Evolutionary conservation across 1,139 yeast genomes (phyloP).

Genomic region (Debaryomyces sp.): DNA sequence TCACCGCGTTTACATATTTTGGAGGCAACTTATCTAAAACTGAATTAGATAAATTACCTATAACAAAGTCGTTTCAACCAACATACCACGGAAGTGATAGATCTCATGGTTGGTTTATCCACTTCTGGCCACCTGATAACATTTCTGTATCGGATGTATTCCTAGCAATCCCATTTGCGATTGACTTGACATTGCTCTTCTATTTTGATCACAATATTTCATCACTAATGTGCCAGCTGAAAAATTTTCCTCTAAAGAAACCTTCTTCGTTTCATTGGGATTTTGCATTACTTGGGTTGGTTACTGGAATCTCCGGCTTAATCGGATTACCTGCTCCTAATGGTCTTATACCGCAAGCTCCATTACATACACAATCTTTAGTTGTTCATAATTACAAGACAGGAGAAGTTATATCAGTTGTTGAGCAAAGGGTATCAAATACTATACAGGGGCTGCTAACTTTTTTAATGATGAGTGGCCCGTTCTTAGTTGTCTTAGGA

Average conservation of each 20-base stretch:
- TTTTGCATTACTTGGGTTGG: conserved; percentile 77
- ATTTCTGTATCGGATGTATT: conserved; percentile 76
- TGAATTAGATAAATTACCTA: conserved; percentile 64
- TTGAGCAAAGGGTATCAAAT: conserved; percentile 87
- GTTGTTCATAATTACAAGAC: conserved; percentile 55
- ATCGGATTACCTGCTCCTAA: conserved; percentile 95
- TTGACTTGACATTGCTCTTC: conserved; percentile 78
- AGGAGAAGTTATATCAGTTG: conserved; percentile 58
- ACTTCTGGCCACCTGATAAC: conserved; percentile 62
- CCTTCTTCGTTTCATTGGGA: conserved; percentile 96
- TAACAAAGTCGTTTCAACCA: conserved; percentile 76
- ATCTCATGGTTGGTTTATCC: conserved; percentile 71
- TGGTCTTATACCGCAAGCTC: conserved; percentile 97
- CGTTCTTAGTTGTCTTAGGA: conserved; percentile 77
- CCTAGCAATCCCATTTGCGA: conserved; percentile 89
- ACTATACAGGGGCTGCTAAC: conserved; percentile 82
- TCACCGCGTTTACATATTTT: conserved; percentile 91
- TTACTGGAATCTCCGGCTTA: conserved; percentile 85
- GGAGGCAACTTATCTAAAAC: conserved; percentile 67
- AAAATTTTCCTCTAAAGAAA: conserved; percentile 76
- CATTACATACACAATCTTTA: conserved; percentile 81
- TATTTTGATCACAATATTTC: conserved; percentile 96
- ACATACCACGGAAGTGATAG: conserved; percentile 48
- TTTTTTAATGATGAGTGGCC: conserved; percentile 87
- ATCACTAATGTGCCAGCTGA: conserved; percentile 86